phyloP scores from a whole-genome alignment of 1,284 basidiomycete species.

The Ustilago loliicola region DNA sequence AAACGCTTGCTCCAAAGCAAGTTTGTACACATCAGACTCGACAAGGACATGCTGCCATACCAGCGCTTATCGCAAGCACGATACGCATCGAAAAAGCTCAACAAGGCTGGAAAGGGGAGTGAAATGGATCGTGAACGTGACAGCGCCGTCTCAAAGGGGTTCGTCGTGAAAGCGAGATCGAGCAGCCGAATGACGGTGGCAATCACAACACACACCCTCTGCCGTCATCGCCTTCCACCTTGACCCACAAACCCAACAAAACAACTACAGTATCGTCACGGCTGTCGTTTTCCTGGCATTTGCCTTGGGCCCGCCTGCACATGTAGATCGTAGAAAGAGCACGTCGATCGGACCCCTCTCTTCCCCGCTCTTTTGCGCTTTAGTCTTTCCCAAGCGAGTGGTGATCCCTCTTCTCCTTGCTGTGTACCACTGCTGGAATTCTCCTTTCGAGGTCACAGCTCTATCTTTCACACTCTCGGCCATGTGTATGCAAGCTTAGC shows the following conservation, averaged over 20 bases:
- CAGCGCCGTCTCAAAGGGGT: not conserved
- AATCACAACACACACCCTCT: not conserved
- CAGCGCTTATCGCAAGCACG: too few species aligned
- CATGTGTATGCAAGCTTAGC: too few species aligned
- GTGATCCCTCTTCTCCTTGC: not conserved
- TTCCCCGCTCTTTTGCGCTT: not conserved
- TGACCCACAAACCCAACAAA: slow-evolving; percentile 1
- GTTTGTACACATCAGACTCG: too few species aligned
- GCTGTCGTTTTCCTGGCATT: too few species aligned
- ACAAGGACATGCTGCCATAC: too few species aligned
- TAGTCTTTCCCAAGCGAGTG: not conserved
- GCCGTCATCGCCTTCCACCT: not conserved
- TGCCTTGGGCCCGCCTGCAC: not conserved
- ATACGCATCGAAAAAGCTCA: too few species aligned
- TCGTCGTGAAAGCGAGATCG: slow-evolving; percentile 11
- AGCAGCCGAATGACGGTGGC: slow-evolving; percentile 2
- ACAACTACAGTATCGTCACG: not conserved
- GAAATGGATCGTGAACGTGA: not conserved
- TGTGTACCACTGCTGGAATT: not conserved
- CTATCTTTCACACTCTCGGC: too few species aligned
- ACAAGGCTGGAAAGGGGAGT: too few species aligned
- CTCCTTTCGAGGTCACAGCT: not conserved
- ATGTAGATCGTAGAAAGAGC: not conserved
- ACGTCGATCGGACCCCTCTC: not conserved
- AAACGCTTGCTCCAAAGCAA: too few species aligned